Evolutionary conservation across 139 green algal genomes (phyloP), one percentile per base, ranked within the genome.

Genomic region (Klebsormidium nitens): DNA sequence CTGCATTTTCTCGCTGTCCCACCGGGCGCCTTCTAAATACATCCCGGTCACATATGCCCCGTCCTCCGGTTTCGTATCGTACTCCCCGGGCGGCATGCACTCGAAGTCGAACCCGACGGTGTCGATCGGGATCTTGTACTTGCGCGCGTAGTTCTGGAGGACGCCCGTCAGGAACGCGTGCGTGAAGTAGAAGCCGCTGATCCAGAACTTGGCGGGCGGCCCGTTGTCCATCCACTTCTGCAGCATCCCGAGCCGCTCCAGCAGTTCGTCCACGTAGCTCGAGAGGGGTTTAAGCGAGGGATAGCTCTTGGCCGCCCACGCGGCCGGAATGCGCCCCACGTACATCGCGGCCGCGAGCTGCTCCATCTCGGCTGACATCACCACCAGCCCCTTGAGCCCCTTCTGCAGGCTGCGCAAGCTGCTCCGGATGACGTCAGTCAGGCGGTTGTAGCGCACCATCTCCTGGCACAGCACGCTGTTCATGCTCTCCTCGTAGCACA

Each of bases 181-280:
- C 34, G 87, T 88, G 84, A 93, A 93, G 82, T 82, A 93, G 78
- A 93, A 93, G 61, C 87, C 87, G n/a, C 56, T 82, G 63, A 93
- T 84, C 87, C 87, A 93, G 80, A 87, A 92, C 42, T 84, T 72
- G 1, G 81, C 5, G n/a, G 87, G 87, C 29, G 82, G 74, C 1
- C 88, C 87, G 34, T 79, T 46, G 14, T 82, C 79, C 37, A 93
- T 80, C 87, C 87, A 93, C 0, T 58, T 37, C 32, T 19, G 11
- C 38, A 82, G 59, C 83, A 92, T 86, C 34, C 67, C 59, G 29
- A 86, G 36, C 26, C 87, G 79, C 36, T 87, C 83, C 5, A 85
- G 66, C 6, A 93, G 78, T 62, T 93, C 87, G 2, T 37, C 72
- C 49, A 93, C 75, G 75, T 90, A 93, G 28, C 49, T 71, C 17